Evolutionary conservation across 2,329 filamentous ascomycete genomes (phyloP).

Genomic region (Pseudogymnoascus sp.): DNA sequence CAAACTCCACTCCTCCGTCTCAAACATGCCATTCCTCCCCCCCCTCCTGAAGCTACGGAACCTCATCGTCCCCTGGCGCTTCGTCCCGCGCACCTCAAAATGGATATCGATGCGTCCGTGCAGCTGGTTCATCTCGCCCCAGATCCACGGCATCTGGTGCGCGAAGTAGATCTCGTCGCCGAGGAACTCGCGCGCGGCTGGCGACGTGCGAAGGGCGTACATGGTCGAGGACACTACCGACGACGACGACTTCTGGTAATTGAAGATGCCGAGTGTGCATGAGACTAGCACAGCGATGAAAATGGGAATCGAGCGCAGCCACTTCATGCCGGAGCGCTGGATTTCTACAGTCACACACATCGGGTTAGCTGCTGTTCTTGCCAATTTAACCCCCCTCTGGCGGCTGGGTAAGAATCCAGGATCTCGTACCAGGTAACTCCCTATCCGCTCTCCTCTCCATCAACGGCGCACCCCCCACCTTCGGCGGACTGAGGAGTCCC

Average conservation of each 20-base stretch:
- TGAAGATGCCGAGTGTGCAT: slow-evolving; percentile 85
- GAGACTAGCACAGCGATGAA: slow-evolving; percentile 66
- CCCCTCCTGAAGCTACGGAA: slow-evolving; percentile 70
- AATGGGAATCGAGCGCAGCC: slow-evolving; percentile 69
- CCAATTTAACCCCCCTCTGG: not conserved
- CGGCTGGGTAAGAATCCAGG: not conserved
- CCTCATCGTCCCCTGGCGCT: slow-evolving; percentile 62
- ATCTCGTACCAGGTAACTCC: slow-evolving; percentile 52
- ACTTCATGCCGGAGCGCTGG: slow-evolving; percentile 37
- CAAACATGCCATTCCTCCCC: slow-evolving; percentile 58
- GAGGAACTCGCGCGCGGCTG: slow-evolving; percentile 64
- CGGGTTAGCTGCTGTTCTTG: not conserved
- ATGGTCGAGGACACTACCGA: slow-evolving; percentile 80
- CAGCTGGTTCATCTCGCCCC: slow-evolving; percentile 84
- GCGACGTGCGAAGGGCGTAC: slow-evolving; percentile 81
- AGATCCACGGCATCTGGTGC: slow-evolving; percentile 73
- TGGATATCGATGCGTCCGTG: slow-evolving; percentile 82
- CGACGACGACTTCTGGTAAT: slow-evolving; percentile 94
- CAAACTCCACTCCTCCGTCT: slow-evolving; percentile 86
- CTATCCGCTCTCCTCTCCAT: slow-evolving; percentile 59
- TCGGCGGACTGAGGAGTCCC: slow-evolving; percentile 48
- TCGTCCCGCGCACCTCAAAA: slow-evolving; percentile 80
- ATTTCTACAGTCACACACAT: slow-evolving; percentile 18
- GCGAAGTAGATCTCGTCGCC: slow-evolving; percentile 84
- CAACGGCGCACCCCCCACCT: slow-evolving; percentile 53